Evolutionary conservation across 1,284 basidiomycete species (phyloP).

Genomic region (Cryptococcus jaspeensis): DNA sequence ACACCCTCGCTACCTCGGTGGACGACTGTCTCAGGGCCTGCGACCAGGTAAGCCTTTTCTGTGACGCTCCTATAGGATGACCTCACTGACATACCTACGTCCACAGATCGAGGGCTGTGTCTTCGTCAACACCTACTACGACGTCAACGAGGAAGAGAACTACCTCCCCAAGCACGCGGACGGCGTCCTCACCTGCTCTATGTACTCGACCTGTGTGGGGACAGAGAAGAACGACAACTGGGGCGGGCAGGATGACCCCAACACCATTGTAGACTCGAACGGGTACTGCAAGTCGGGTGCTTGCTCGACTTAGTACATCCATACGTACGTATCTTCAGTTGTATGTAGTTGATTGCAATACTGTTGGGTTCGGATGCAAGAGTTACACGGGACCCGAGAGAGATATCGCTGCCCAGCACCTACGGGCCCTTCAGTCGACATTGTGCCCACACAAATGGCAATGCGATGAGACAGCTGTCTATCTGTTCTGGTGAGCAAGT

Average conservation of each 20-base stretch:
- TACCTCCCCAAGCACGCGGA: slow-evolving; percentile 33
- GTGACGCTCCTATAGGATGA: no score
- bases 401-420: no score
- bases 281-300: slow-evolving; percentile 33
- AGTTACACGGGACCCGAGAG: no score
- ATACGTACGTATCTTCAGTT: slow-evolving; percentile 24
- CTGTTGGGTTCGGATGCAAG: no score
- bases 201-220: slow-evolving; percentile 29
- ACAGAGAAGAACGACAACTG: slow-evolving; percentile 29
- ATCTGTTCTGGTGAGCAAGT: no score
- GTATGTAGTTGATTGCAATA: no score
- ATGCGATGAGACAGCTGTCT: no score
- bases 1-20: slow-evolving; percentile 30
- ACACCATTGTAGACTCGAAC: slow-evolving; percentile 29
- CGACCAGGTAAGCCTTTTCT: slow-evolving; percentile 15
- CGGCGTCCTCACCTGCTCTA: slow-evolving; percentile 32
- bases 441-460: no score
- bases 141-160: slow-evolving; percentile 25
- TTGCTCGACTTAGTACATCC: slow-evolving; percentile 5
- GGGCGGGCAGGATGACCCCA: slow-evolving; percentile 35
- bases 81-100: not conserved
- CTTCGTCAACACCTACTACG: slow-evolving; percentile 30
- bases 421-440: no score
- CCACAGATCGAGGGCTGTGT: slow-evolving; percentile 1
- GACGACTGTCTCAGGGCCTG: slow-evolving; percentile 32